Evolutionary conservation across 1,139 yeast genomes (phyloP).

Genomic region (Sugiyamaella castrensis): DNA sequence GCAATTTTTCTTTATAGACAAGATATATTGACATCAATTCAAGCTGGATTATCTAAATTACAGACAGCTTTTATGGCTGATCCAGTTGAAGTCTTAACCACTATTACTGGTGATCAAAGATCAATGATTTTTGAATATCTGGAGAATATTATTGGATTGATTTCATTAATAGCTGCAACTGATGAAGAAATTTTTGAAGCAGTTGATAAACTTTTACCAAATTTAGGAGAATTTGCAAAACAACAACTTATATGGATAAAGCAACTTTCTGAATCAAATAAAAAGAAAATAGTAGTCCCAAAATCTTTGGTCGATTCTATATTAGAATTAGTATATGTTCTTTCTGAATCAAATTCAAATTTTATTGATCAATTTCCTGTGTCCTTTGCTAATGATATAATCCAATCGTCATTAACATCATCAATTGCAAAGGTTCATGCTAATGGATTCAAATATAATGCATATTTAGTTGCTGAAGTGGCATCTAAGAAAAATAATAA

Average conservation of each 20-base stretch:
- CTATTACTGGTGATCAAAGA: slow-evolving; percentile 45
- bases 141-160: slow-evolving; percentile 70
- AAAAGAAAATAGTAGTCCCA: neutral
- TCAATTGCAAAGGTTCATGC: slow-evolving; percentile 27
- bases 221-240: slow-evolving; percentile 25
- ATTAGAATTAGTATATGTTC: slow-evolving; percentile 26
- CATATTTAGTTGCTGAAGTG: slow-evolving; percentile 18
- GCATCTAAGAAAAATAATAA: slow-evolving; percentile 3
- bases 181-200: slow-evolving; percentile 58
- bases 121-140: slow-evolving; percentile 59
- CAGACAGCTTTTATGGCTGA: slow-evolving; percentile 23
- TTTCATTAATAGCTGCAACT: slow-evolving; percentile 64
- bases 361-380: slow-evolving; percentile 22
- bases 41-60: slow-evolving; percentile 50
- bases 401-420: slow-evolving; percentile 14
- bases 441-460: slow-evolving; percentile 30
- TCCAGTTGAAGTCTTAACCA: slow-evolving; percentile 10
- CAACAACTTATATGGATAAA: neutral
- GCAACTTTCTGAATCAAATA: neutral
- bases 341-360: slow-evolving; percentile 29
- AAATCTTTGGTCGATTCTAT: slow-evolving; percentile 19
- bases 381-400: slow-evolving; percentile 14
- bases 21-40: slow-evolving; percentile 64
- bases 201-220: slow-evolving; percentile 43
- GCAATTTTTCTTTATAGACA: slow-evolving; percentile 74